A percentile compares a stretch with the other conserved stretches of the same genome.
Conservation (phyloP, 345 rosid species). For the Schrenkiella parvula region DNA sequence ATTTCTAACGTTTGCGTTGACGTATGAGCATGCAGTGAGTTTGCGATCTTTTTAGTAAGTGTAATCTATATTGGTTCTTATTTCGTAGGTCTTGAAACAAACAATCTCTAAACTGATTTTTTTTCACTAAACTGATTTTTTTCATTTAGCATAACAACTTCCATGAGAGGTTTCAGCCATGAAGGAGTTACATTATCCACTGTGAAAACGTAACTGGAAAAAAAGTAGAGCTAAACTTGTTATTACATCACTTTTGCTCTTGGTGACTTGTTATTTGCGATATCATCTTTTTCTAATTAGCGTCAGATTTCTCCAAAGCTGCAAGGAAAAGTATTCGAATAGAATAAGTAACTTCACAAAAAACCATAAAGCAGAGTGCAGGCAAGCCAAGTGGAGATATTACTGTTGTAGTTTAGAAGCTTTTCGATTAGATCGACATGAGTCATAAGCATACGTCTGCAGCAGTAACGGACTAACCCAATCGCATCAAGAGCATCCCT, state of each 20-base stretch:
- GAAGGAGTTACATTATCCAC: too few species aligned
- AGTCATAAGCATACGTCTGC: constrained; percentile 94
- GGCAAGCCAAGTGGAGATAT: constrained; percentile 15
- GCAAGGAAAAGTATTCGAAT: constrained; percentile 16
- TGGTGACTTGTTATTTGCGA: background rate
- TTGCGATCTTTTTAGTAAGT: too few species aligned
- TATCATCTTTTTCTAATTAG: constrained; percentile 26
- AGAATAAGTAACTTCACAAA: background rate
- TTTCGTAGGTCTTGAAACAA: too few species aligned
- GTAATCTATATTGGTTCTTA: too few species aligned
- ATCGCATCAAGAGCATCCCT: constrained; percentile 90
- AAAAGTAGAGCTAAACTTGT: too few species aligned
- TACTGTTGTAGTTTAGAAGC: constrained; percentile 91
- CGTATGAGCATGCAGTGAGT: too few species aligned
- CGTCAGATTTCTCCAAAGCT: constrained; percentile 63
- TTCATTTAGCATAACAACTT: too few species aligned
- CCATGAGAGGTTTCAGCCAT: too few species aligned
- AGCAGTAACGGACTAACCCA: constrained; percentile 83
- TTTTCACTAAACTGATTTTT: too few species aligned
- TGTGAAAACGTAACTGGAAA: too few species aligned
- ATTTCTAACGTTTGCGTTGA: too few species aligned
- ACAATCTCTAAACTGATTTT: background rate
- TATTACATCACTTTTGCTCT: background rate
- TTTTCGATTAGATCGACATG: constrained; percentile 95
- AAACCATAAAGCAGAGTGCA: background rate